These are phyloP conservation scores for Colletotrichum sp. DNA, from an alignment of 2,329 filamentous ascomycete species.

Conservation along the genomic window DNA sequence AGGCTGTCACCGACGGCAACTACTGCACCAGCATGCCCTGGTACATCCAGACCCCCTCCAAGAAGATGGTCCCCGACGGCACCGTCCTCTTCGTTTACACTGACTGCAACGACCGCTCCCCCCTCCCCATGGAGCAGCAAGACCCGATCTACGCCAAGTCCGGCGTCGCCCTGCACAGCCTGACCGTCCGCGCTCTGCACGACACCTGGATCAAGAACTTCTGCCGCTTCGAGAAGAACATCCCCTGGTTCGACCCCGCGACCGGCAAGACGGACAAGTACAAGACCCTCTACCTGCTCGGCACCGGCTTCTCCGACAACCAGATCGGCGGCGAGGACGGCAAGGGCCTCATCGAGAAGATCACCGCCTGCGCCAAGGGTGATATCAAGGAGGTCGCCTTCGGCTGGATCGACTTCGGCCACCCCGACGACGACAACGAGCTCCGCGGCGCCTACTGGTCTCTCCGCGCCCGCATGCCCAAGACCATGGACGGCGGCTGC, in stretches of 20 bases:
- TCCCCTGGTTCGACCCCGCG: background rate
- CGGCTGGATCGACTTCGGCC: background rate
- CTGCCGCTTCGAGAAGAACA: background rate
- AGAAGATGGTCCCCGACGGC: slow-evolving; percentile 8
- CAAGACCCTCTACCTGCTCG: background rate
- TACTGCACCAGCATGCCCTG: slow-evolving; percentile 5
- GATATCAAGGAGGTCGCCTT: background rate
- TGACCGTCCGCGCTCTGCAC: background rate
- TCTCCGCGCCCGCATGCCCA: background rate
- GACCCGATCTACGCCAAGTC: slow-evolving; percentile 20
- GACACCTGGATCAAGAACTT: slow-evolving; percentile 22
- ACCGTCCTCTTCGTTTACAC: slow-evolving; percentile 23
- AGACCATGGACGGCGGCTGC: background rate
- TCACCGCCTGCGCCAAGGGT: background rate
- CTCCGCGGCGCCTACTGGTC: background rate
- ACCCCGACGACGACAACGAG: background rate
- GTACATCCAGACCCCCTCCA: background rate
- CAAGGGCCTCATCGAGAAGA: background rate
- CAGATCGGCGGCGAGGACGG: background rate
- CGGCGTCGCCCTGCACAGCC: slow-evolving; percentile 15
- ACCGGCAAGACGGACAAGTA: background rate
- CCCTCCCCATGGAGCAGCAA: slow-evolving; percentile 19
- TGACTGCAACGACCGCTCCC: slow-evolving; percentile 21
- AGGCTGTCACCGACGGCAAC: background rate
- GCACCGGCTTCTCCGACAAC: background rate